phyloP scores from a whole-genome alignment of 2,329 filamentous ascomycete species.

The Juglanconis juglandina region DNA sequence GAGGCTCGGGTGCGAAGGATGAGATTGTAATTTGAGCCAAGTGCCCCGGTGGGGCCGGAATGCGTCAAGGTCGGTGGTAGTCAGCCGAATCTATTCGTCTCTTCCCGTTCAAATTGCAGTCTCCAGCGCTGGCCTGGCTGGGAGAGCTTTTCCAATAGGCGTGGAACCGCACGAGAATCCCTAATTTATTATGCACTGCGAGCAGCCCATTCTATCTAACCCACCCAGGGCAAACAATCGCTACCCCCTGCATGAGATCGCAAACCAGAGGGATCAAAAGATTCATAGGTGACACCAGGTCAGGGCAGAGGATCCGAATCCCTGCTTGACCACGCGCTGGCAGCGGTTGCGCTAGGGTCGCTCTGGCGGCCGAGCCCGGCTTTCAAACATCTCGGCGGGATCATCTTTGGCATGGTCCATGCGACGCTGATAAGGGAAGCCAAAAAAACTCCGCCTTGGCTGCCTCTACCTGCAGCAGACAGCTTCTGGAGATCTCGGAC shows the following conservation, averaged over 20 bases:
- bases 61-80: neutral
- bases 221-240: too few relatives aligned
- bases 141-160: too few relatives aligned
- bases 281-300: neutral
- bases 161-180: neutral
- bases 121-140: neutral
- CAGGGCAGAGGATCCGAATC: neutral
- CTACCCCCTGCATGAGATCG: neutral
- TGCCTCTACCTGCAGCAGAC: neutral
- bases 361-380: conserved; percentile 1
- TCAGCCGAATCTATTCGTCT: neutral
- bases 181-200: neutral
- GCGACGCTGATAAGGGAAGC: neutral
- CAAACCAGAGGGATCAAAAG: neutral
- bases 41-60: neutral
- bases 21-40: neutral
- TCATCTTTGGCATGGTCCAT: neutral
- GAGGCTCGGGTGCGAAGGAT: neutral
- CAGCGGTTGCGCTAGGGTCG: neutral
- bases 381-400: neutral
- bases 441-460: neutral
- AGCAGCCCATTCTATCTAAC: too few relatives aligned
- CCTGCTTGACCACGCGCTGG: conserved; percentile 3
- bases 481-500: too few relatives aligned
- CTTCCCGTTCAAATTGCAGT: too few relatives aligned